Evolutionary conservation across 106 monocot species (phyloP), one percentile per base, ranked within the genome.

Genomic region (Dendrobium chrysotoxum): DNA sequence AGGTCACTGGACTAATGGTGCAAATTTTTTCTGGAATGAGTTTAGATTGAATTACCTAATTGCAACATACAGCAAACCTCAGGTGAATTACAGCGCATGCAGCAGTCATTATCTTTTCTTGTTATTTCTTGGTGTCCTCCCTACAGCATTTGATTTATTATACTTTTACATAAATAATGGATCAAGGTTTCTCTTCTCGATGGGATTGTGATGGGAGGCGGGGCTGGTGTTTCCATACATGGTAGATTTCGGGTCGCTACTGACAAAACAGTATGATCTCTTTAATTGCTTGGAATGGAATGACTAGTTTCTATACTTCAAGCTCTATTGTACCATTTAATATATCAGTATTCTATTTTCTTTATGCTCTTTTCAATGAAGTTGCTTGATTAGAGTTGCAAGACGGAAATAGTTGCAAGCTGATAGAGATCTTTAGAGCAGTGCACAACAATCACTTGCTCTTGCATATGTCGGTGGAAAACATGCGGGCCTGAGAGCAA

Each of bases 131-230:
- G 55, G 64, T 38, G 18, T 17, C 30, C 7, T 53, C 73, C 28
- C 45, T 68, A 3, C 53, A 41, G n/a, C 70, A 77, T 18, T 77
- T 31, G 46, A 70, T 82, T 12, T 82, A 65, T 11, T 28, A 4
- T 74, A 42, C 17, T 57, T n/a, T 25, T 45, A 23, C 23, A 47
- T 76, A 28, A 25, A 55, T 67, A 46, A 50, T 53, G 53, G 17
- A 4, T 84, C 25, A 82, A 99, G 98, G 98, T 99, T 84, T 99
- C 98, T n/a, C 78, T 99, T 77, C 95, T 99, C 47, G 76, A 88
- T 88, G 95, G 95, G 81, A 91, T 99, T 79, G 92, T 92, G 76
- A 88, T 99, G 92, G 98, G 98, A 50, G 95, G 95, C 78, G 98
- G 98, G 42, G 98, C 95, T 79, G 98, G 98, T 88, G 81, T 95